Base-by-base conservation (phyloP, 805 yeast genomes). In the Maudiozyma barnettii region DNA sequence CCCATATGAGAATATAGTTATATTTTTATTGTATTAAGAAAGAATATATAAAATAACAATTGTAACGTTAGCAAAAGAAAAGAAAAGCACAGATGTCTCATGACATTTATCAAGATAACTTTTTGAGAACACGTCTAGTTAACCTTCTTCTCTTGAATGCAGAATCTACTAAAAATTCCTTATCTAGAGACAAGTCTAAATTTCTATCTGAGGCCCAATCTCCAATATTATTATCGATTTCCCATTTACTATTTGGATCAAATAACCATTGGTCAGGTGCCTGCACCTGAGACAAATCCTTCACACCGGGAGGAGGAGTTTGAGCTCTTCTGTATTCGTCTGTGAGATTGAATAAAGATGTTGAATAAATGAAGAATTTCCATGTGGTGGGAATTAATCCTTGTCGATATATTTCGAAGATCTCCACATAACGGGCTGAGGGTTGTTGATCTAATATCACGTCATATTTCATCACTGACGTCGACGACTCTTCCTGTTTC, bases 231-330 rank as follows among this genome's bases (percentile, higher is more conserved):
- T 57, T 54, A 56, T 88, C 96, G 13, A 81, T 67, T 44, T 64
- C 65, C 96, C 96, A 89, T 10, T 69, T 68, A 40, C 75, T 73
- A 23, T 74, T 76, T 23, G 66, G 65, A 49, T 77, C 81, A 60
- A 79, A 89, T 49, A 72, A 70, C 96, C 96, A 89, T 13, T 79
- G 81, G 10, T 57, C 57, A 1, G 96, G 96, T 1, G 95, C 81
- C 23, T 59, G 54, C 1, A 89, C 77, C 20, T 79, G 78, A 2
- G 70, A 66, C 19, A 89, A 58, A 31, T 66, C 65, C 18, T 68
- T 61, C 0, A 78, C 78, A 0, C 95, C 95, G 2, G 74, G 73
- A 1, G 96, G 96, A 10, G 77, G 71, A 48, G 73, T 76, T 44
- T 72, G 73, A 16, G 75, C 67, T 36, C 65, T 58, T 37, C 84